Conservation (phyloP, 768 basidiomycete genomes). For the Rhodotorula diobovata region DNA sequence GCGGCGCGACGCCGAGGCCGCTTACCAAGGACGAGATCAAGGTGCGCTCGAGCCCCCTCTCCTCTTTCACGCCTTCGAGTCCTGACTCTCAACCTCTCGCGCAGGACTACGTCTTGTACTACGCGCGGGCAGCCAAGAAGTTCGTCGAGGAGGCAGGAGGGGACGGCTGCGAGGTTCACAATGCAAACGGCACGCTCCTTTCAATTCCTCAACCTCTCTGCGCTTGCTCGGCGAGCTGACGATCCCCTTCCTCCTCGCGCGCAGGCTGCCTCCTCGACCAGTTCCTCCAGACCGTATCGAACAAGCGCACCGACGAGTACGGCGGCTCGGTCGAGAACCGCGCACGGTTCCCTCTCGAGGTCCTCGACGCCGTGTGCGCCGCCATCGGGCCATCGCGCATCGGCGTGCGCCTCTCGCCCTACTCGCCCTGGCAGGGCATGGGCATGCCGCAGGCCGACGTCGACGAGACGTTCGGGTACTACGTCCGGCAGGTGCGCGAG, state of each 20-base stretch:
- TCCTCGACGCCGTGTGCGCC: constrained; percentile 55
- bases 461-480: constrained; percentile 48
- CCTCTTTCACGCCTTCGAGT: constrained; percentile 51
- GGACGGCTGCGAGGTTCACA: constrained; percentile 57
- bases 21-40: constrained; percentile 49
- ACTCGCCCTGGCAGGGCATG: constrained; percentile 43
- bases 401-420: constrained; percentile 56
- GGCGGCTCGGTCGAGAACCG: constrained; percentile 65
- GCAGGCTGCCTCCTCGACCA: constrained; percentile 40
- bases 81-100: constrained; percentile 35
- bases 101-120: constrained; percentile 49
- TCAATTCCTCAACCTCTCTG: too few relatives aligned
- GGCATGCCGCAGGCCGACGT: constrained; percentile 48
- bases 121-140: constrained; percentile 54
- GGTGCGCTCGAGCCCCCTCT: constrained; percentile 50
- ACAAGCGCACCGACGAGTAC: constrained; percentile 53
- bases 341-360: constrained; percentile 57
- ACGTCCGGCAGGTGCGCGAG: constrained; percentile 54
- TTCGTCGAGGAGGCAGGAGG: constrained; percentile 61
- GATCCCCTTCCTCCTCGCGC: background rate
- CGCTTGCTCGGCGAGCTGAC: background rate
- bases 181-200: constrained; percentile 46
- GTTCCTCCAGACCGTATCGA: constrained; percentile 39
- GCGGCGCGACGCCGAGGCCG: constrained; percentile 26
- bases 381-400: constrained; percentile 58